These are phyloP conservation scores for Trichophyton mentagrophytes DNA, from an alignment of 2,329 filamentous ascomycete species.

Conservation along the genomic window DNA sequence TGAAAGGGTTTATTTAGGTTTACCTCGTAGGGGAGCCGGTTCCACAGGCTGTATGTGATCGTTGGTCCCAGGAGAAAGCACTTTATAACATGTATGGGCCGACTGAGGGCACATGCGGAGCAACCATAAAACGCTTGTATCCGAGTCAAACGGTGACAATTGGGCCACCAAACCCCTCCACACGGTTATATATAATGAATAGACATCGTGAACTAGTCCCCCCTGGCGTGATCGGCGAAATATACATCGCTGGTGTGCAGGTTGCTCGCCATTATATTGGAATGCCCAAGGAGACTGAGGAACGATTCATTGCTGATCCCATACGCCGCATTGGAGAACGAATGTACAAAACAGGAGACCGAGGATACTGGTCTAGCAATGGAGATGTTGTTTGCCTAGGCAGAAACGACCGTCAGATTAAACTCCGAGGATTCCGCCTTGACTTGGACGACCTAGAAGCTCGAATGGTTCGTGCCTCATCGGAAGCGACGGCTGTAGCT, in stretches of 20 bases:
- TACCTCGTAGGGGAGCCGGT: not conserved
- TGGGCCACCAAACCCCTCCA: slow-evolving; percentile 54
- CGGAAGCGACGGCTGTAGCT: not conserved
- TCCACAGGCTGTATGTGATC: not conserved
- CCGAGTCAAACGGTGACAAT: slow-evolving; percentile 45
- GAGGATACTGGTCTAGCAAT: not conserved
- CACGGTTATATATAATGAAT: slow-evolving; percentile 60
- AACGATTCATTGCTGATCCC: slow-evolving; percentile 55
- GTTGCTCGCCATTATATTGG: slow-evolving; percentile 68
- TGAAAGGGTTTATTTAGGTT: not conserved
- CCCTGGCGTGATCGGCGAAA: slow-evolving; percentile 53
- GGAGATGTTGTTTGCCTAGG: not conserved
- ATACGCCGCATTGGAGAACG: slow-evolving; percentile 11
- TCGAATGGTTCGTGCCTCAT: not conserved
- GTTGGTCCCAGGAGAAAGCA: not conserved
- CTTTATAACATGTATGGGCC: slow-evolving; percentile 7
- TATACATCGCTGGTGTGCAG: slow-evolving; percentile 61
- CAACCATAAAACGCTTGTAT: slow-evolving; percentile 33
- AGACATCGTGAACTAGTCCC: slow-evolving; percentile 54
- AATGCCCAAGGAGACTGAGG: slow-evolving; percentile 61
- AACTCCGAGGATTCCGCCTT: not conserved
- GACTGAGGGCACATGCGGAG: slow-evolving; percentile 18
- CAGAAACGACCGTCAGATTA: not conserved
- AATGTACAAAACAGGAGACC: not conserved
- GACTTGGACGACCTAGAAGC: not conserved